A percentile compares a stretch with the other conserved stretches of the same genome.
Conservation (phyloP, 2,329 filamentous ascomycete species). For the Periglandula ipomoeae region DNA sequence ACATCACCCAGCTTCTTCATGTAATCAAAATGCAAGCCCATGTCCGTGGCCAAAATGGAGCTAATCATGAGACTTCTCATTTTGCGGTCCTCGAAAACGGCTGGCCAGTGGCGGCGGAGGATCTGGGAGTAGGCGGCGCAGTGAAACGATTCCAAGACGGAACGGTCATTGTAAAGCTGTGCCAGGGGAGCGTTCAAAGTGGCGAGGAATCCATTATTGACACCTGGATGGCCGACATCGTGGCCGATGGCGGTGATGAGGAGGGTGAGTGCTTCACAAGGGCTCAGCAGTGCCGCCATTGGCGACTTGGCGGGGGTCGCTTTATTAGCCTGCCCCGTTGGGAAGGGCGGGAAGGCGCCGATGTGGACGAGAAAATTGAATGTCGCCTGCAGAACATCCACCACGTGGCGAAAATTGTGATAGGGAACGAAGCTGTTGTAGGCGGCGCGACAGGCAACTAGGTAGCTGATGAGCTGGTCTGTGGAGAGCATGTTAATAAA, state of each 20-base stretch:
- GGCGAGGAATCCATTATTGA: constrained; percentile 94
- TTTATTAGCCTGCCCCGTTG: constrained; percentile 23
- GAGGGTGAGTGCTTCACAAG: constrained; percentile 81
- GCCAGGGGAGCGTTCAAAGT: constrained; percentile 87
- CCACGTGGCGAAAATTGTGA: constrained; percentile 95
- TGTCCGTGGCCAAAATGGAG: constrained; percentile 94
- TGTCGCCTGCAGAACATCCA: constrained; percentile 89
- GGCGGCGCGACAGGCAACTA: constrained; percentile 82
- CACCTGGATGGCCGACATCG: constrained; percentile 92
- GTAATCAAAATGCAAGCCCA: constrained; percentile 95
- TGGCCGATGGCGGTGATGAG: constrained; percentile 95
- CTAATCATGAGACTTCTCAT: constrained; percentile 92
- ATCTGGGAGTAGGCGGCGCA: constrained; percentile 97
- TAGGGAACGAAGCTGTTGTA: constrained; percentile 97
- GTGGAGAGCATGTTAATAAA: constrained; percentile 29
- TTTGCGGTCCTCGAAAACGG: constrained; percentile 64
- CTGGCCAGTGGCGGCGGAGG: constrained; percentile 82
- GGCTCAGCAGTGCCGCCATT: constrained; percentile 66
- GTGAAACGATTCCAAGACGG: constrained; percentile 93
- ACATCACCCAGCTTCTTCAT: constrained; percentile 80
- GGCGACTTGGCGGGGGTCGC: constrained; percentile 42
- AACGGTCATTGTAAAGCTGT: constrained; percentile 93
- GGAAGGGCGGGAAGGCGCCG: constrained; percentile 64
- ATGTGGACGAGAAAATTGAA: constrained; percentile 84
- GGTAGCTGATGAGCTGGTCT: constrained; percentile 77